phyloP scores from a whole-genome alignment of 345 rosid genomes.

The Ricinus communis region DNA sequence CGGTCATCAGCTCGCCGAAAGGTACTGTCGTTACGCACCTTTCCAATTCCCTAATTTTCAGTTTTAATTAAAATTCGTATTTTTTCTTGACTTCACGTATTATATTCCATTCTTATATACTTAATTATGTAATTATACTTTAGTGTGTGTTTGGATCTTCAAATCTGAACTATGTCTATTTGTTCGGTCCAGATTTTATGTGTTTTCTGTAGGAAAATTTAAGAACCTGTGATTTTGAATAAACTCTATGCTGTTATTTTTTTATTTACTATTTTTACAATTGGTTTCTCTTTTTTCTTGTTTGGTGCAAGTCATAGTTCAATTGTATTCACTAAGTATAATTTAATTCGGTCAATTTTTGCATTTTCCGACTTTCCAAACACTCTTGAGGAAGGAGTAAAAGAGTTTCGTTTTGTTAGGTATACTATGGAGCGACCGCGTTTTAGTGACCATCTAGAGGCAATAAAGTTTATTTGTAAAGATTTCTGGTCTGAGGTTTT shows the following conservation, averaged over 20 bases:
- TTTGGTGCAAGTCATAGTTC: too few relatives aligned
- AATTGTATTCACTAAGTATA: too few relatives aligned
- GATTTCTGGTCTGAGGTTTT: conserved; percentile 98
- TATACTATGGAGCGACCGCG: conserved; percentile 96
- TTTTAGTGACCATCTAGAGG: conserved; percentile 87
- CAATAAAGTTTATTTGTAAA: conserved; percentile 97
- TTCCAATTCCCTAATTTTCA: not conserved
- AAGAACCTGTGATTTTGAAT: not conserved
- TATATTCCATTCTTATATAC: too few relatives aligned
- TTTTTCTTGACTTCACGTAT: not conserved
- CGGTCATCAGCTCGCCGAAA: conserved; percentile 99
- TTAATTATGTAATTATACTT: not conserved
- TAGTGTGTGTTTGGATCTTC: not conserved
- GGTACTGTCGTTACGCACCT: conserved; percentile 30
- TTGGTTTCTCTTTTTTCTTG: not conserved
- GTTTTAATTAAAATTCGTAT: not conserved
- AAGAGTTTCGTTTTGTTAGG: conserved; percentile 33
- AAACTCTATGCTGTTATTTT: not conserved
- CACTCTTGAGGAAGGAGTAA: not conserved
- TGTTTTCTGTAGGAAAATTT: not conserved
- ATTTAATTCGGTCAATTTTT: too few relatives aligned
- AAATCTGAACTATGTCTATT: conserved; percentile 6
- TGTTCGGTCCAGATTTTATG: not conserved
- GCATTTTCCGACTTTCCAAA: too few relatives aligned
- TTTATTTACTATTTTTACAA: not conserved